Percentiles rank a stretch among this genome's conserved stretches.
phyloP scores from a whole-genome alignment of 768 basidiomycete genomes.

The Lactarius sp. region DNA sequence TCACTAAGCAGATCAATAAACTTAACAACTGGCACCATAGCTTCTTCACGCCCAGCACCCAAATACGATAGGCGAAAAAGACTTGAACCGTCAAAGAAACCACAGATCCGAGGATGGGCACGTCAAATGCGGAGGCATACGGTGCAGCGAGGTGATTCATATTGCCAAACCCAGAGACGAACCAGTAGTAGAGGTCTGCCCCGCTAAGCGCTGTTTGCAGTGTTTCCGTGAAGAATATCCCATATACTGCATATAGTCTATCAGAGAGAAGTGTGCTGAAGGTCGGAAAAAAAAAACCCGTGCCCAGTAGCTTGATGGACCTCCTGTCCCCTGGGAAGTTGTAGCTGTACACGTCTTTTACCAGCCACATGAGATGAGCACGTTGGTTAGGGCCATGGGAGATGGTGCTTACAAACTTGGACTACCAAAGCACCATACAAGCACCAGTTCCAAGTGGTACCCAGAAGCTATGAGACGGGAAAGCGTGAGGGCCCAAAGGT shows the following conservation, averaged over 20 bases:
- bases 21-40: background rate
- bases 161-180: slow-evolving; percentile 32
- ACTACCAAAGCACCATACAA: slow-evolving; percentile 30
- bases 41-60: slow-evolving; percentile 1
- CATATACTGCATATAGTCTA: slow-evolving; percentile 26
- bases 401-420: slow-evolving; percentile 30
- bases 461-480: slow-evolving; percentile 2
- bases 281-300: background rate
- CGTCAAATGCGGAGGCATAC: slow-evolving; percentile 28
- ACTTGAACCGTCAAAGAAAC: slow-evolving; percentile 31
- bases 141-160: slow-evolving; percentile 24
- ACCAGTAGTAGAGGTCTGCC: slow-evolving; percentile 32
- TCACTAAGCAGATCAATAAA: background rate
- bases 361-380: background rate
- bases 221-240: slow-evolving; percentile 28
- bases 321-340: slow-evolving; percentile 7
- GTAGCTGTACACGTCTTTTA: slow-evolving; percentile 19
- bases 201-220: slow-evolving; percentile 29
- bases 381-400: background rate
- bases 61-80: slow-evolving; percentile 34
- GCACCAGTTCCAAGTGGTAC: slow-evolving; percentile 27
- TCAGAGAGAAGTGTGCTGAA: background rate
- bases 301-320: slow-evolving; percentile 7
- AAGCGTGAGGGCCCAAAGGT: background rate
- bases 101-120: slow-evolving; percentile 29